Evolutionary conservation across 2,329 filamentous ascomycete species (phyloP), one percentile per base, ranked within the genome.

Genomic region (Apiospora pterosperma): DNA sequence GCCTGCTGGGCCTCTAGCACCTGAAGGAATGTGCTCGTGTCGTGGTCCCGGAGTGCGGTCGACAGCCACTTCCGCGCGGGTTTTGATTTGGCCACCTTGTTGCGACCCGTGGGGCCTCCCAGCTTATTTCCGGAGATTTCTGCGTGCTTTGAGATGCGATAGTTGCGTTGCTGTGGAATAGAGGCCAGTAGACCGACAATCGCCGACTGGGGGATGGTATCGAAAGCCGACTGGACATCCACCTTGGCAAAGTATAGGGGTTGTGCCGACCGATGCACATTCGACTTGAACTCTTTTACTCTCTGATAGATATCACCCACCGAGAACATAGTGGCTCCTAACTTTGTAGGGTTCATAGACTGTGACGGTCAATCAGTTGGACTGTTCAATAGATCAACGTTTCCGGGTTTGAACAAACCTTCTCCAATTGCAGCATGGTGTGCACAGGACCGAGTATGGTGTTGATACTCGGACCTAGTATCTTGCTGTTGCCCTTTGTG

Each of bases 191-290:
- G 80, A 28, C 82, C 75, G 38, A 97, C 73, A 21, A 98, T 81
- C 1, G 88, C 86, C 31, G 85, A 78, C 75, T 98, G 96, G 0
- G 96, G 96, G 55, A 99, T 97, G 0, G 92, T 97, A 76, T 99
- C 96, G 75, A 97, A 99, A 70, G 95, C 97, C 2, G 92, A 88
- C 74, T 92, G 87, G 23, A 99, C 94, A 73, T 99, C 96, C 14
- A 97, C 82, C 75, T 99, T 99, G 66, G 90, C 94, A 77, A 98
- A 97, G 77, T 92, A 98, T 1, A 97, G 78, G 5, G 77, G 81
- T 10, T 74, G 71, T 0, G 77, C 70, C 0, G 68, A 67, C 1
- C 76, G 65, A 0, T 77, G 76, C 12, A 91, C 74, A 0, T 69
- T 76, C 2, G 77, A 71, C 68, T 90, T 90, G 79, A 97, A 98